Conservation (phyloP, 257 asterid species). For the Nicotiana knightiana region DNA sequence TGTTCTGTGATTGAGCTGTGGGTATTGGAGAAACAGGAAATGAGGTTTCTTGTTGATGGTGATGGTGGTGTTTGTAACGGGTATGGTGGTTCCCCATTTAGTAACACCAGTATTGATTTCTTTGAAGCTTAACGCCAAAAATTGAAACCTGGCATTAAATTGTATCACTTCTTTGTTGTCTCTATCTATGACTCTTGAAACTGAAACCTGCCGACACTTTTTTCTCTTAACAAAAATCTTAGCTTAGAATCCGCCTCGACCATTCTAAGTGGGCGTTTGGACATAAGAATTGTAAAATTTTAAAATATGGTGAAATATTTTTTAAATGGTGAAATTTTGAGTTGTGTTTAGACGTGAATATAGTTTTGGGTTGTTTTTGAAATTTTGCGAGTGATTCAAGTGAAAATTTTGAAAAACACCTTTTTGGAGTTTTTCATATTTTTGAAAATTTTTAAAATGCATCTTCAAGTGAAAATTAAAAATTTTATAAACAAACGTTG, state of each 20-base stretch:
- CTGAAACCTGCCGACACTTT: background rate
- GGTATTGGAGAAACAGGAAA: background rate
- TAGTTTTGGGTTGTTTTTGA: too few relatives aligned
- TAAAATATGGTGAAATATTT: too few relatives aligned
- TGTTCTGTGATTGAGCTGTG: background rate
- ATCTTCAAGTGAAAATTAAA: too few relatives aligned
- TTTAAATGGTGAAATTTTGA: too few relatives aligned
- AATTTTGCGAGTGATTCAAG: too few relatives aligned
- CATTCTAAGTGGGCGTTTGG: too few relatives aligned
- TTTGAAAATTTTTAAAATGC: too few relatives aligned
- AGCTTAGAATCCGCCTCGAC: background rate
- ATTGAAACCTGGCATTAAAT: background rate
- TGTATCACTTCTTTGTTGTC: background rate
- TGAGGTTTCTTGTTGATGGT: background rate
- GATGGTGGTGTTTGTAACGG: slow-evolving; percentile 21
- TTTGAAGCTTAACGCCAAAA: background rate
- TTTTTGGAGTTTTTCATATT: too few relatives aligned
- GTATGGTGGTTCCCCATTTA: slow-evolving; percentile 36
- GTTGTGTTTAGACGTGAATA: too few relatives aligned
- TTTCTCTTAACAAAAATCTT: background rate
- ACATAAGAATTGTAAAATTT: too few relatives aligned
- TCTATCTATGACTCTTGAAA: background rate
- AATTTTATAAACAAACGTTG: too few relatives aligned
- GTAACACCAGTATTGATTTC: background rate
- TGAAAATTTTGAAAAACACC: too few relatives aligned